A percentile compares a stretch with the other conserved stretches of the same genome.
These are phyloP conservation scores for Coprinellus micaceus DNA, from an alignment of 768 basidiomycete genomes.

Conservation along the genomic window DNA sequence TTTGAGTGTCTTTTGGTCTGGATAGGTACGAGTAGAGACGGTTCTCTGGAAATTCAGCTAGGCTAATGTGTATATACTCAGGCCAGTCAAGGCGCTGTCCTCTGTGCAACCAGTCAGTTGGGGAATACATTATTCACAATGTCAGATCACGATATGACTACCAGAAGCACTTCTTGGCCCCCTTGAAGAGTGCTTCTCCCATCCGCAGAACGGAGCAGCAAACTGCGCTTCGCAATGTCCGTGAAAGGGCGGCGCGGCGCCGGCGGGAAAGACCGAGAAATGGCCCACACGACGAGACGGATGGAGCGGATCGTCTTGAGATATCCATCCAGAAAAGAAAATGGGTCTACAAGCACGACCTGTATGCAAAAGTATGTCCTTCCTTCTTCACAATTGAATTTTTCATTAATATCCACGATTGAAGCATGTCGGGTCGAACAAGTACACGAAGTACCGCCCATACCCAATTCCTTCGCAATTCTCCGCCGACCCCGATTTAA, in stretches of 20 bases:
- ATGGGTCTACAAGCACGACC: slow-evolving; percentile 75
- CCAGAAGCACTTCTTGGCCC: slow-evolving; percentile 73
- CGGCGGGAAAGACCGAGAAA: slow-evolving; percentile 41
- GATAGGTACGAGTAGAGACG: slow-evolving; percentile 53
- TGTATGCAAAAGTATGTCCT: slow-evolving; percentile 79
- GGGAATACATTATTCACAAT: slow-evolving; percentile 74
- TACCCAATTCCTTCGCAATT: slow-evolving; percentile 87
- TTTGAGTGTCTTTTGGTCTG: slow-evolving; percentile 87
- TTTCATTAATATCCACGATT: slow-evolving; percentile 9
- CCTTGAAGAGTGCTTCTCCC: slow-evolving; percentile 52
- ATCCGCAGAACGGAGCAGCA: slow-evolving; percentile 26
- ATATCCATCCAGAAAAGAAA: slow-evolving; percentile 66
- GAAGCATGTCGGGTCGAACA: slow-evolving; percentile 91
- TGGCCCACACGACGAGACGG: slow-evolving; percentile 44
- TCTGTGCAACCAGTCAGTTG: slow-evolving; percentile 64
- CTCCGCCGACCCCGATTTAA: slow-evolving; percentile 66
- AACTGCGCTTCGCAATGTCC: slow-evolving; percentile 23
- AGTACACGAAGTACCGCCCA: slow-evolving; percentile 82
- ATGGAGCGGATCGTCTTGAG: slow-evolving; percentile 69
- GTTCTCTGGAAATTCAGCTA: not conserved
- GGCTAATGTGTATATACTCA: slow-evolving; percentile 24
- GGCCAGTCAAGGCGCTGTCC: slow-evolving; percentile 80
- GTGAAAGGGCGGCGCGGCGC: slow-evolving; percentile 19
- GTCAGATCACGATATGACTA: slow-evolving; percentile 78
- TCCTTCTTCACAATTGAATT: slow-evolving; percentile 1